These are phyloP conservation scores for Logfia minima DNA, from an alignment of 129 eudicot species.

Conservation along the genomic window DNA sequence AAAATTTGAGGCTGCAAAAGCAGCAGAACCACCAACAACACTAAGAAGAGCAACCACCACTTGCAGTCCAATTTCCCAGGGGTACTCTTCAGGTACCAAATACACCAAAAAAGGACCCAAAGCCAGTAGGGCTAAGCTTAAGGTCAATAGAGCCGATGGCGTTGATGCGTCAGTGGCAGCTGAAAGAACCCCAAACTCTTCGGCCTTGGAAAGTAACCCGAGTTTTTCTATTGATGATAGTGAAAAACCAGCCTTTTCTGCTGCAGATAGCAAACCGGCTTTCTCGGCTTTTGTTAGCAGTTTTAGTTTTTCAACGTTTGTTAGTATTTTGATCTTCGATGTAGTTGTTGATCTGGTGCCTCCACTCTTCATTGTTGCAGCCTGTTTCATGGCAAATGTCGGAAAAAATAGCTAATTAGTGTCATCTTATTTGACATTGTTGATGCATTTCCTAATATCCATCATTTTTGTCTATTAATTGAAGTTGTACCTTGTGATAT, in stretches of 20 bases:
- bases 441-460: background rate
- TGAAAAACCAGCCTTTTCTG: constrained; percentile 75
- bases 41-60: constrained; percentile 60
- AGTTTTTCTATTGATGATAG: constrained; percentile 75
- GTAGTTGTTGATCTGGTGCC: constrained; percentile 20
- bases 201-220: constrained; percentile 89
- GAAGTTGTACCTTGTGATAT: background rate
- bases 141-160: constrained; percentile 56
- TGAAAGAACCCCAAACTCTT: constrained; percentile 83
- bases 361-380: constrained; percentile 44
- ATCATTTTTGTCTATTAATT: background rate
- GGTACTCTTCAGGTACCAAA: constrained; percentile 82
- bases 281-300: constrained; percentile 94
- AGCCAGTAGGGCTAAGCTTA: constrained; percentile 56
- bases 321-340: constrained; percentile 63
- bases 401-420: constrained; percentile 3
- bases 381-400: constrained; percentile 26
- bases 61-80: constrained; percentile 79
- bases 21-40: constrained; percentile 82
- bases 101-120: constrained; percentile 66
- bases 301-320: constrained; percentile 77
- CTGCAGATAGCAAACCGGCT: constrained; percentile 86
- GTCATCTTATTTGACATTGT: background rate
- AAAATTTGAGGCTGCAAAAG: constrained; percentile 87
- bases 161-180: constrained; percentile 89